Evolutionary conservation across 345 rosid species (phyloP), one percentile per base, ranked within the genome.

Genomic region (Balakata baccata): DNA sequence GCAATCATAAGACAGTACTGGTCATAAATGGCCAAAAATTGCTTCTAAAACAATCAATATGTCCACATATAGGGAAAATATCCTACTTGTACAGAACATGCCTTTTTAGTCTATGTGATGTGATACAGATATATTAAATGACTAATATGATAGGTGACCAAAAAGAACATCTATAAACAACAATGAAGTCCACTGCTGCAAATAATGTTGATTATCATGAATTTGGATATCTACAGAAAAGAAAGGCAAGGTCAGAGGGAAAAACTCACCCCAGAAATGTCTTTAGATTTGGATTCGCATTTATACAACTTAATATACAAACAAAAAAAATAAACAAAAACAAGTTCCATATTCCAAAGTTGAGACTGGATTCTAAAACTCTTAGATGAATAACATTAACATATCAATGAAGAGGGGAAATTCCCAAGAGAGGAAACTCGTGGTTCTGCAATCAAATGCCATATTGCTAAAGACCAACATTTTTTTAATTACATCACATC

Each of bases 1-100:
- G 18, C 39, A 6, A 10, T 63, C 67, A 68, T 68, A 12, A 80
- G 10, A 63, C 54, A 43, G 38, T 65, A n/a, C 17, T 38, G 8
- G 23, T 53, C 50, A 58, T 38, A 49, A 14, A 34, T 22, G 60
- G n/a, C 11, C 54, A 65, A 49, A 43, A 43, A 1, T 4, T 43
- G 34, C 34, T 29, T 29, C 1, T 17, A 37, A 39, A 14, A 37
- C 6, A 53, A 14, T 43, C 14, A 56, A 12, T 22, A 9, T 3
- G 37, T 20, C 25, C 60, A 68, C 22, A 56, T 38, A 12, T 22
- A 54, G 70, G 5, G 63, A 69, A 69, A 29, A 37, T 39, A 63
- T 39, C 22, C 66, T 34, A 34, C 22, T n/a, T 20, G 12, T 7
- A 64, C 18, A 17, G 34, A 29, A 43, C 17, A 64, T 43, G 47